Conservation (phyloP, 75 land plant species). For the Chamaecyparis obtusa region DNA sequence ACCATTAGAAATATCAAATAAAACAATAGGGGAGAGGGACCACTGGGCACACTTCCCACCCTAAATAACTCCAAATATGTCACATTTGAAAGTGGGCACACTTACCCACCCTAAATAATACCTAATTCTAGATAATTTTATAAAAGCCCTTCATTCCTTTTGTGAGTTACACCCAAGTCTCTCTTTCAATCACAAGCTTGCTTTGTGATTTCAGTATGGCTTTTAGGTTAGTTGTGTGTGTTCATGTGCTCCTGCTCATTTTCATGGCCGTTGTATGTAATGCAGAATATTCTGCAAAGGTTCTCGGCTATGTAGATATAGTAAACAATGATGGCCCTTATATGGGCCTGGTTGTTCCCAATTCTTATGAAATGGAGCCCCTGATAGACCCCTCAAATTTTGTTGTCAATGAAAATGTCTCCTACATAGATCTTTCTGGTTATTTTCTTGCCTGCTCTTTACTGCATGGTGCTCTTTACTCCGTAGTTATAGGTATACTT, state of each 20-base stretch:
- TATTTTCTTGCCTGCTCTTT: background rate
- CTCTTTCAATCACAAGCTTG: slow-evolving; percentile 1
- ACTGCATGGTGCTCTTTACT: too few species aligned
- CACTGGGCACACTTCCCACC: too few species aligned
- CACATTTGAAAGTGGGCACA: too few species aligned
- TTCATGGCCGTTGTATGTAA: background rate
- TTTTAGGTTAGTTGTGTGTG: too few species aligned
- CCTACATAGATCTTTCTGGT: slow-evolving; percentile 48
- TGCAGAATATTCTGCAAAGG: background rate
- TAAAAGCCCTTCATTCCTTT: too few species aligned
- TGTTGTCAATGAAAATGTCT: slow-evolving; percentile 7
- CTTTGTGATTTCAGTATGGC: background rate
- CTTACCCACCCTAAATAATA: too few species aligned
- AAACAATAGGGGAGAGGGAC: too few species aligned
- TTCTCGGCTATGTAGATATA: slow-evolving; percentile 5
- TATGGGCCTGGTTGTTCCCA: slow-evolving; percentile 46
- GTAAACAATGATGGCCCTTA: slow-evolving; percentile 38
- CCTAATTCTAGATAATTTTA: too few species aligned
- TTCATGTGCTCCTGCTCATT: background rate
- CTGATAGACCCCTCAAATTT: slow-evolving; percentile 37
- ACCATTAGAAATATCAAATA: too few species aligned
- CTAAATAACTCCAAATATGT: too few species aligned
- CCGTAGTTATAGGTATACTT: background rate
- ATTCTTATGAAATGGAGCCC: slow-evolving; percentile 47
- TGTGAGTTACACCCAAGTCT: too few species aligned